phyloP scores from a whole-genome alignment of 768 basidiomycete genomes.

The Pisolithus tinctorius region DNA sequence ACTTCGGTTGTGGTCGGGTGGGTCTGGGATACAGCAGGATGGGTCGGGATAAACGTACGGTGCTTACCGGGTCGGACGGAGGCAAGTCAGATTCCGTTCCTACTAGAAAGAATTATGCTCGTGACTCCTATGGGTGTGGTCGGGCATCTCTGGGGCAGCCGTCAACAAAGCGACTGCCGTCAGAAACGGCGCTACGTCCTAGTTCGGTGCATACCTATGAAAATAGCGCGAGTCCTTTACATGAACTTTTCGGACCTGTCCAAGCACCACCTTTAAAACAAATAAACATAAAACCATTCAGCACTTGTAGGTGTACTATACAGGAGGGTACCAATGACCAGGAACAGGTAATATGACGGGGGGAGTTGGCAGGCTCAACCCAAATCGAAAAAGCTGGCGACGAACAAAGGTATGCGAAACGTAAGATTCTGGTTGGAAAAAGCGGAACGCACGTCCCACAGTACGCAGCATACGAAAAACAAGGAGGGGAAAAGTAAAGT shows the following conservation, averaged over 20 bases:
- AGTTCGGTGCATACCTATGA: too few species aligned
- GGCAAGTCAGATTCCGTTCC: too few species aligned
- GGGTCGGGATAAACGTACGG: too few species aligned
- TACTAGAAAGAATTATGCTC: too few species aligned
- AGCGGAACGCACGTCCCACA: conserved; percentile 2
- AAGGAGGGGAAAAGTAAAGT: conserved; percentile 17
- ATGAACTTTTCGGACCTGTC: not conserved
- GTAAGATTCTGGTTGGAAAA: conserved; percentile 10
- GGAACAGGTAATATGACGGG: conserved; percentile 1
- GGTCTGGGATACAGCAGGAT: too few species aligned
- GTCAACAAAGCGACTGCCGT: too few species aligned
- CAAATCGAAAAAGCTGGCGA: conserved; percentile 1
- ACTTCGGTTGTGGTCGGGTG: too few species aligned
- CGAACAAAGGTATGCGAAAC: conserved; percentile 9
- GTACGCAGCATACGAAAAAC: conserved; percentile 5
- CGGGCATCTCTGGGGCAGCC: too few species aligned
- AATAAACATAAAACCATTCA: conserved; percentile 8
- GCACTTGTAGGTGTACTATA: conserved; percentile 7
- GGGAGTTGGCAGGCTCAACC: not conserved
- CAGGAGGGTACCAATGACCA: conserved; percentile 5
- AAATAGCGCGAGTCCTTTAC: too few species aligned
- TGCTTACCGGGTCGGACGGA: too few species aligned
- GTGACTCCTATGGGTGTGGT: too few species aligned
- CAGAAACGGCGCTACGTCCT: too few species aligned
- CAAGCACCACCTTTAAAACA: not conserved